Base-by-base conservation (phyloP, 192 early-diverging fungal species). In the Mortierella antarctica region DNA sequence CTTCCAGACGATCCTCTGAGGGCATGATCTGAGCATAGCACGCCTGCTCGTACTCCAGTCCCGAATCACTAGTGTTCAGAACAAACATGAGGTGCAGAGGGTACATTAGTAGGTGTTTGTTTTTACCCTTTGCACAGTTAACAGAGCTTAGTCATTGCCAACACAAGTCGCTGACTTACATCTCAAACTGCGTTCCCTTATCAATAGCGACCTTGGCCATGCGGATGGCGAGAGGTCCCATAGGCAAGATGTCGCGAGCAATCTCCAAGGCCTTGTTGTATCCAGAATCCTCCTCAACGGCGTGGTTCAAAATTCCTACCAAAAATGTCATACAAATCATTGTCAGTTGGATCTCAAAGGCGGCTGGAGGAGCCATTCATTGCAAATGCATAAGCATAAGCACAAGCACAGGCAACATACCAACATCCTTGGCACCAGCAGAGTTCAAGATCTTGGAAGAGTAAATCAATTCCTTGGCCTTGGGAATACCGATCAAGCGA, bases 1-100 rank as follows among this genome's bases (percentile, higher is more conserved):
- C 97, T 84, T 99, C 97, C 56, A 98, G 70, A 52, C 97, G 85
- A 86, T 99, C 97, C 68, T 96, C 89, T 3, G 97, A 96, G 0
- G 94, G 96, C 73, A 99, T 96, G 14, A 98, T 92, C 70, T 96
- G 93, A 0, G 93, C 96, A 69, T 99, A 99, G 83, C 95, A 99
- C 42, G 92, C 85, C 86, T 99, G 93, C 86, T 99, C 97, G 54
- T 97, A 86, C 44, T 94, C 93, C 69, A 99, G 84, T 2, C 96
- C 97, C 39, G 93, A 90, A 52, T 90, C 85, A 39, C 93, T 94
- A 67, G 8, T 59, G 44, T 2, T 57, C 41, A 7, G 6, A 55
- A 48, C 48, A 48, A 44, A 55, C 23, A 61, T 23, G 15, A n/a
- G 6, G 45, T n/a, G 49, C 57, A 8, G 51, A 18, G 20, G 48